phyloP scores from a whole-genome alignment of 2,329 filamentous ascomycete genomes.

The Colletotrichum falcatum region DNA sequence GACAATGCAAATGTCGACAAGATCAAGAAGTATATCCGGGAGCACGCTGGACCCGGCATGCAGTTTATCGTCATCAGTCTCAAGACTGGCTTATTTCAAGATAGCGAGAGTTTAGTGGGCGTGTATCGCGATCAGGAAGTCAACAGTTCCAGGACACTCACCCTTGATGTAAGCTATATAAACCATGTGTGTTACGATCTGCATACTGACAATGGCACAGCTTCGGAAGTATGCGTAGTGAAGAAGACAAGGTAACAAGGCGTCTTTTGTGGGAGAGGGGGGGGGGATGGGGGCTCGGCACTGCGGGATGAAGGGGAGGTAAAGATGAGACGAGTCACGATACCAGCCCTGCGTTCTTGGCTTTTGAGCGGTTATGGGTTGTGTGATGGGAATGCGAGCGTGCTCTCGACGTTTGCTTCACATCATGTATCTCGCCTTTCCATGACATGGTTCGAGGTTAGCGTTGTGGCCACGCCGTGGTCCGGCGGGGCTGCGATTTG shows the following conservation, averaged over 20 bases:
- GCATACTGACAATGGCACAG: conserved; percentile 26
- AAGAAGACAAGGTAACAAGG: not conserved
- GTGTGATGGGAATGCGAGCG: not conserved
- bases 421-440: not conserved
- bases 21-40: conserved; percentile 95
- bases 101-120: conserved; percentile 94
- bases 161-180: conserved; percentile 84
- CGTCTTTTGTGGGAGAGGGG: conserved; percentile 1
- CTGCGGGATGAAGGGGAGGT: not conserved
- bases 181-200: not conserved
- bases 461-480: conserved; percentile 12
- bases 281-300: not conserved
- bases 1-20: conserved; percentile 97
- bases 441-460: conserved; percentile 17
- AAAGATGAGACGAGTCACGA: conserved; percentile 21
- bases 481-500: conserved; percentile 21
- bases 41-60: conserved; percentile 96
- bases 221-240: conserved; percentile 35
- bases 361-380: conserved; percentile 16
- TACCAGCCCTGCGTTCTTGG: conserved; percentile 25
- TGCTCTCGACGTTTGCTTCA: conserved; percentile 1
- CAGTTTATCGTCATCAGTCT: conserved; percentile 98
- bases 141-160: conserved; percentile 92
- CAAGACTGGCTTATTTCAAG: conserved; percentile 95
- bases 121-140: conserved; percentile 95